A percentile compares a stretch with the other conserved stretches of the same genome.
phyloP scores from a whole-genome alignment of 805 yeast genomes.

The Saturnispora bothae region DNA sequence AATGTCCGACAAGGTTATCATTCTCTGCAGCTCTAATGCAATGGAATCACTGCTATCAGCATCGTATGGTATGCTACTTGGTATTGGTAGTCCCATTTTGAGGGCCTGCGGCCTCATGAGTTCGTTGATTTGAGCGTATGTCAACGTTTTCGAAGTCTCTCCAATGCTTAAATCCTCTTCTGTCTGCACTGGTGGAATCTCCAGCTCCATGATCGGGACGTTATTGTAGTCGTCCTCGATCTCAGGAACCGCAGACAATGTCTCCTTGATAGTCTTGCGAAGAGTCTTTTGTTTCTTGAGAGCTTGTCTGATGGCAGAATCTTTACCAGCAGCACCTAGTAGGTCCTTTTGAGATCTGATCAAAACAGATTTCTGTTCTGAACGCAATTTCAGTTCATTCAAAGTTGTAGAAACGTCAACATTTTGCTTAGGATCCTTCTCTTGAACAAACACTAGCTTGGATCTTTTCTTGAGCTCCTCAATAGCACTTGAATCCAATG shows the following conservation, averaged over 20 bases:
- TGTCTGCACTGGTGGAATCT: background rate
- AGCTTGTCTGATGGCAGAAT: background rate
- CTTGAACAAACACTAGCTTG: background rate
- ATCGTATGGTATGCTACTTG: background rate
- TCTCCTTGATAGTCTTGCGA: background rate
- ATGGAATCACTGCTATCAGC: background rate
- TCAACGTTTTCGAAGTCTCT: background rate
- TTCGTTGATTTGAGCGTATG: background rate
- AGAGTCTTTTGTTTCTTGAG: background rate
- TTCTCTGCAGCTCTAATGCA: conserved; percentile 1
- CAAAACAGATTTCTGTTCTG: conserved; percentile 2
- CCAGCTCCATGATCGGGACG: background rate
- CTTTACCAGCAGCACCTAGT: background rate
- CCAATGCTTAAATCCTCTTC: background rate
- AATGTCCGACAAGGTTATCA: conserved; percentile 1
- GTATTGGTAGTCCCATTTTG: conserved; percentile 1
- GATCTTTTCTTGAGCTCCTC: conserved; percentile 2
- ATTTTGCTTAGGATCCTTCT: background rate
- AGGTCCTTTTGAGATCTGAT: background rate
- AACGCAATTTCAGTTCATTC: background rate
- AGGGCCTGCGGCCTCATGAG: conserved; percentile 1
- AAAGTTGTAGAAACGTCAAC: background rate
- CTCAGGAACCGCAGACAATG: background rate
- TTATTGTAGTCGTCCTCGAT: conserved; percentile 1
- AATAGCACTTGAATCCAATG: background rate